Base-by-base conservation (phyloP, 495 filamentous ascomycete genomes). In the Acidomyces sp. region DNA sequence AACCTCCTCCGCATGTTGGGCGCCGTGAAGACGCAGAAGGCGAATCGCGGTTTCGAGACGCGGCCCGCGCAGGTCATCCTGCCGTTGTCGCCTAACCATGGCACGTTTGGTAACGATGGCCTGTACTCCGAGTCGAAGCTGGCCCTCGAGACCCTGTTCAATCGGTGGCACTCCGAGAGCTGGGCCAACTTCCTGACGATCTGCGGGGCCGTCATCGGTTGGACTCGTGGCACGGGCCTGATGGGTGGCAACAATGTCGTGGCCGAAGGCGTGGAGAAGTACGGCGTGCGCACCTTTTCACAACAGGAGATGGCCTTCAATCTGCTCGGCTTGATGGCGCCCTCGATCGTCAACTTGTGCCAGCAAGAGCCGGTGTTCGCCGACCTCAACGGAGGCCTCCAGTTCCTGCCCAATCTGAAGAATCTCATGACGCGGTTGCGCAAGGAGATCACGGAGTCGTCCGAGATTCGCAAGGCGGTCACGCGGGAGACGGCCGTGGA, bases 231-330 rank as follows among this genome's bases (percentile, higher is more conserved):
- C 34, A 99, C 90, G 40, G 90, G 90, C 51, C 71, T 99, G 46
- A 99, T 99, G 90, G 81, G 80, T 54, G 87, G 83, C 49, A 99
- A 99, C 69, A 99, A 99, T 60, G 77, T 93, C 56, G 85, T 95
- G 40, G 92, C 90, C 5, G 87, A 96, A 60, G 92, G 88, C 34
- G 81, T 99, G 39, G 90, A 99, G 65, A 81, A 80, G 48, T 86
- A 88, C 54, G 90, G 90, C 55, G 92, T 96, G 12, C 83, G 92
- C 47, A 99, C 90, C 3, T 99, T 99, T 67, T 95, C 88, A 13
- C 92, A 96, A 65, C 85, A 92, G 53, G 90, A 99, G 62, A 99
- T 99, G 90, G 90, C 90, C 3, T 96, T 99, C 72, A 99, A 96
- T 61, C 65, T 99, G 39, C 77, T 99, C 26, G 88, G 90, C 41